Conservation (phyloP, 768 basidiomycete genomes). For the Erythrobasidium yunnanense region DNA sequence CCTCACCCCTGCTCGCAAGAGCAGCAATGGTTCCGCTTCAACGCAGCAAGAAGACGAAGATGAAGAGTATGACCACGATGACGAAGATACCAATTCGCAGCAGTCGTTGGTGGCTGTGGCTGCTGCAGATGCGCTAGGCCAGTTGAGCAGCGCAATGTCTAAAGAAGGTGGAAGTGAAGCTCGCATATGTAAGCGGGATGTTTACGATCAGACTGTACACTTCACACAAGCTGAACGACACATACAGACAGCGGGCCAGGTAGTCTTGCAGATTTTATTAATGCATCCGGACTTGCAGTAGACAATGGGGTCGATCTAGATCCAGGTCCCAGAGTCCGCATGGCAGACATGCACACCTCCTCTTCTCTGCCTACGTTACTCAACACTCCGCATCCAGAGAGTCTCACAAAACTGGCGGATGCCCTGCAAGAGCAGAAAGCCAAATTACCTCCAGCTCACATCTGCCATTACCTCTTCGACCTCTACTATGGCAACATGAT, state of each 20-base stretch:
- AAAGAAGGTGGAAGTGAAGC: constrained; percentile 21
- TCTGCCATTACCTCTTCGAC: constrained; percentile 23
- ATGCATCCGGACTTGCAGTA: background rate
- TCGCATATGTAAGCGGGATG: background rate
- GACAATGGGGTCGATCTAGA: background rate
- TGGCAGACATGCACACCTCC: background rate
- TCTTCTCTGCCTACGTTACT: background rate
- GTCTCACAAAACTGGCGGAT: constrained; percentile 12
- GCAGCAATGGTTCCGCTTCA: too few species aligned
- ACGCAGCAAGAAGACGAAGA: too few species aligned
- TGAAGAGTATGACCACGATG: background rate
- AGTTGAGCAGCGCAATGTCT: background rate
- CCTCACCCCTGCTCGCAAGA: too few species aligned
- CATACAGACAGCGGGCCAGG: constrained; percentile 16
- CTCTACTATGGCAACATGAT: background rate
- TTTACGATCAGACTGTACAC: background rate
- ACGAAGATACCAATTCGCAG: background rate
- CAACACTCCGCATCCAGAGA: background rate
- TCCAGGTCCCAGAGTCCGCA: constrained; percentile 2
- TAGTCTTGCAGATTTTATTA: constrained; percentile 4
- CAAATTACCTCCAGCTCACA: constrained; percentile 2
- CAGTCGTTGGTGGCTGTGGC: constrained; percentile 8
- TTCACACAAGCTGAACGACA: background rate
- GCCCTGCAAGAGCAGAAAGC: constrained; percentile 17
- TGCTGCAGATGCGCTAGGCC: constrained; percentile 10